Conservation (phyloP, 495 filamentous ascomycete species). For the Ramalina intermedia region DNA sequence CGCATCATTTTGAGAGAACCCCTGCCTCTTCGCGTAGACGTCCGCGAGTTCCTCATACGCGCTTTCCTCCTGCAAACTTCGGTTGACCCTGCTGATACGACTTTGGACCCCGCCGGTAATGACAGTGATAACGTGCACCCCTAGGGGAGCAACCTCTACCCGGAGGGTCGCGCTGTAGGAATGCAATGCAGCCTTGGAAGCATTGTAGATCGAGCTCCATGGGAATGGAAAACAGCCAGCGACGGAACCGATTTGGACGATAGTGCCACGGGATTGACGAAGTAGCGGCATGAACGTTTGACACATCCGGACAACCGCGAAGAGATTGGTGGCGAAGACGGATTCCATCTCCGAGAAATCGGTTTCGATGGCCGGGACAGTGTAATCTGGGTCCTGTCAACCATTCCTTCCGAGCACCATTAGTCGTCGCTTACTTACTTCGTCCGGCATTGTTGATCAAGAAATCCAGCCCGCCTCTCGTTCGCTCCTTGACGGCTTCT, state of each 20-base stretch:
- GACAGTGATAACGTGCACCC: slow-evolving; percentile 36
- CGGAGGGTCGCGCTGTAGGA: slow-evolving; percentile 44
- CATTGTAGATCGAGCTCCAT: slow-evolving; percentile 45
- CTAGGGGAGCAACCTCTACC: slow-evolving; percentile 34
- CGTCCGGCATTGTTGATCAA: slow-evolving; percentile 49
- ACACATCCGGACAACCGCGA: slow-evolving; percentile 44
- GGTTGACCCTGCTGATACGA: slow-evolving; percentile 38
- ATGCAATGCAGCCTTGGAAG: slow-evolving; percentile 49
- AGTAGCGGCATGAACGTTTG: slow-evolving; percentile 43
- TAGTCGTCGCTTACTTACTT: slow-evolving; percentile 5
- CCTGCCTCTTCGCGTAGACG: slow-evolving; percentile 36
- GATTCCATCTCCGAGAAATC: slow-evolving; percentile 33
- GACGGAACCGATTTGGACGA: slow-evolving; percentile 45
- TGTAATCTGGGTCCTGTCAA: slow-evolving; percentile 30
- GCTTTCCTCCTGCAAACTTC: slow-evolving; percentile 31
- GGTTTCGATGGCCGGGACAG: slow-evolving; percentile 44
- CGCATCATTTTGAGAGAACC: slow-evolving; percentile 40
- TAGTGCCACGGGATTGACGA: slow-evolving; percentile 43
- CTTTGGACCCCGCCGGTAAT: slow-evolving; percentile 48
- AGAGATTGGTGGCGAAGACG: slow-evolving; percentile 44
- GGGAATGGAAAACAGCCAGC: slow-evolving; percentile 41
- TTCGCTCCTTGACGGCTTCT: slow-evolving; percentile 26
- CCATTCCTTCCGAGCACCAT: background rate
- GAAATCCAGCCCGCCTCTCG: slow-evolving; percentile 36
- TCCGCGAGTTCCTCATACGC: slow-evolving; percentile 37